Base-by-base conservation (phyloP, 805 yeast species). In the Kodamaea kaohsiungensis region DNA sequence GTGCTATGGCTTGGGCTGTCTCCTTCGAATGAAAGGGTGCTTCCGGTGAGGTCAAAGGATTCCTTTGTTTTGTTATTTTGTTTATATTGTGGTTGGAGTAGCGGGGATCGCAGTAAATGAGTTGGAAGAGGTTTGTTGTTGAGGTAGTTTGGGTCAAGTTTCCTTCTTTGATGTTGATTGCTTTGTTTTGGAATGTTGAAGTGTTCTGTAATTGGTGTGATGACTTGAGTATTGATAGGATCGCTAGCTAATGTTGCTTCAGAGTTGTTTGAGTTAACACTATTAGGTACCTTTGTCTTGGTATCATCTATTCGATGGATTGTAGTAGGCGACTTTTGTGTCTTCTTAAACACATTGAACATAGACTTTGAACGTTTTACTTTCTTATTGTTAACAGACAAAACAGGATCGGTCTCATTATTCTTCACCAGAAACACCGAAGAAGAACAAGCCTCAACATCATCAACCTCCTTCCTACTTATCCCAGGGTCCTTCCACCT, bases 1-100 rank as follows among this genome's bases (percentile, higher is more conserved):
- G 63, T 61, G 35, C 64, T 58, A 27, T 58, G 58, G 48, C 65
- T 62, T 38, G 59, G 43, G 3, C 55, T 15, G 7, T 55, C 59
- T 19, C 54, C 61, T 16, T 59, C 56, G 42, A 61, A 59, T 7
- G 64, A 55, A 2, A 56, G 16, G 6, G 50, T 18, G 12, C 43
- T 47, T 6, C 12, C 37, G 17, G 3, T 40, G 25, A 10, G 17
- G 2, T 40, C 45, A 3, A 40, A 8, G 27, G 12, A 40, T 7
- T 30, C 35, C n/a, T 16, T 17, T 40, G 25, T 40, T 17, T 16
- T 40, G 13, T 6, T 40, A 13, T 40, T 40, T 25, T 40, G 22
- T 30, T 30, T 30, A 12, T 30, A 9, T 8, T 30, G 35, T 30
- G 13, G 35, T 30, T 9, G 35, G 35, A 9, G 10, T 30, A 30